Evolutionary conservation across 805 yeast species (phyloP), one percentile per base, ranked within the genome.

Genomic region (Wickerhamomyces subpelliculosus): DNA sequence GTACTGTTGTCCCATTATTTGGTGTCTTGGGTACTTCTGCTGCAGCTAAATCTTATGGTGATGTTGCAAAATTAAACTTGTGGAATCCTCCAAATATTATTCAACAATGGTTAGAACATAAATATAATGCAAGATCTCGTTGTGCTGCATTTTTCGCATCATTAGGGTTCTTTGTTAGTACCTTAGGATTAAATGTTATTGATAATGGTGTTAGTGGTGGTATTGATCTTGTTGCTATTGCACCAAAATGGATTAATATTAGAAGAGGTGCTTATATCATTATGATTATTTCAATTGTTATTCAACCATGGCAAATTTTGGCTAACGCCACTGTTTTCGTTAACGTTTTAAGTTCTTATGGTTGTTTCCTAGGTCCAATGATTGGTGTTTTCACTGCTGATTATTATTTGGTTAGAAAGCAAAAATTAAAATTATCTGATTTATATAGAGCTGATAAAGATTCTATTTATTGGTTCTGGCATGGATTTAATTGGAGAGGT

Each of bases 301-400:
- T 84, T 46, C 80, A 86, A 49, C 95, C 95, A 26, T 85, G 95
- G 95, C 55, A 52, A 36, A 52, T 54, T 21, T 11, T 51, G 27
- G 51, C 51, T 3, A 52, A 48, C 34, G 51, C 57, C 3, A n/a
- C 40, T n/a, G 56, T 54, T 14, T 54, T 54, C 29, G 10, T 48
- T 5, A 39, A 27, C 22, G 55, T 51, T 2, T 36, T 54, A 17
- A 41, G 47, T 17, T 52, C 58, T 0, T 54, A 54, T 32, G 58
- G 58, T 28, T 54, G 71, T 39, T 46, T 73, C 42, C 58, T 63
- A 31, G 80, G 79, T 17, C 68, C 73, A 23, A 58, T 61, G 51
- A 46, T 70, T 37, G 65, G 63, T 17, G 56, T 67, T 5, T 47
- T 64, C 34, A 48, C 65, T 3, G 57, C 64, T 22, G 67, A 53